These are phyloP conservation scores for Nidula microcarpa DNA, from an alignment of 768 basidiomycete species.

Conservation along the genomic window DNA sequence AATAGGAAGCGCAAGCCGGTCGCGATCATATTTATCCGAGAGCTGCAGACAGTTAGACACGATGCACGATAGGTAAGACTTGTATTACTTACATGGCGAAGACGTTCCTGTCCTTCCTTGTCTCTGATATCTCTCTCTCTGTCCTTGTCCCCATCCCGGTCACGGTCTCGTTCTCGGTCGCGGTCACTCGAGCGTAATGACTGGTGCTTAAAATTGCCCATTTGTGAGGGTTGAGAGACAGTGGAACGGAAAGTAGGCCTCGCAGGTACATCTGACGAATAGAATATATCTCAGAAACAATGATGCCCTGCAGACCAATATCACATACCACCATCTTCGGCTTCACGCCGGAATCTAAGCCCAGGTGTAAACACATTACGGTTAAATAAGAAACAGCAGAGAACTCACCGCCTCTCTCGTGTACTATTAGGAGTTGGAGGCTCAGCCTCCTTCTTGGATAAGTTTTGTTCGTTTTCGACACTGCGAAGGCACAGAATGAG, in stretches of 20 bases:
- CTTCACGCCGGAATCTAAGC: conserved; percentile 69
- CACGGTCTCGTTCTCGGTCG: conserved; percentile 37
- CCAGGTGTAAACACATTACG: conserved; percentile 11
- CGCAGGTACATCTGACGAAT: conserved; percentile 40
- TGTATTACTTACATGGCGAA: conserved; percentile 61
- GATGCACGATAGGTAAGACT: conserved; percentile 3
- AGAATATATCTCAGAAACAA: conserved; percentile 4
- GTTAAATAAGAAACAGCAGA: conserved; percentile 7
- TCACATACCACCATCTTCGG: conserved; percentile 65
- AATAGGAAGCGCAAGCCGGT: conserved; percentile 59
- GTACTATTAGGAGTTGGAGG: conserved; percentile 45
- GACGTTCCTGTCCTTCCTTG: conserved; percentile 74
- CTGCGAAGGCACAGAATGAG: conserved; percentile 23
- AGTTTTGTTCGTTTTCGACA: conserved; percentile 60
- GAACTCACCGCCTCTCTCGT: conserved; percentile 64
- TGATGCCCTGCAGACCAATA: neutral
- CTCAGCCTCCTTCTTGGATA: conserved; percentile 70
- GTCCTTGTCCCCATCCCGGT: conserved; percentile 46
- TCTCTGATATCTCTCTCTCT: conserved; percentile 62
- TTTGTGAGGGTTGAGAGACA: conserved; percentile 81
- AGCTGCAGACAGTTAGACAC: conserved; percentile 41
- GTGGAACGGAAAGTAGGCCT: conserved; percentile 71
- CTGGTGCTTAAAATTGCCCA: conserved; percentile 92
- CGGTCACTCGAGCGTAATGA: conserved; percentile 69
- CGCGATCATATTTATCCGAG: conserved; percentile 86